Conservation (phyloP, 1,139 yeast genomes). For the Casaregolazyma suthepensis region DNA sequence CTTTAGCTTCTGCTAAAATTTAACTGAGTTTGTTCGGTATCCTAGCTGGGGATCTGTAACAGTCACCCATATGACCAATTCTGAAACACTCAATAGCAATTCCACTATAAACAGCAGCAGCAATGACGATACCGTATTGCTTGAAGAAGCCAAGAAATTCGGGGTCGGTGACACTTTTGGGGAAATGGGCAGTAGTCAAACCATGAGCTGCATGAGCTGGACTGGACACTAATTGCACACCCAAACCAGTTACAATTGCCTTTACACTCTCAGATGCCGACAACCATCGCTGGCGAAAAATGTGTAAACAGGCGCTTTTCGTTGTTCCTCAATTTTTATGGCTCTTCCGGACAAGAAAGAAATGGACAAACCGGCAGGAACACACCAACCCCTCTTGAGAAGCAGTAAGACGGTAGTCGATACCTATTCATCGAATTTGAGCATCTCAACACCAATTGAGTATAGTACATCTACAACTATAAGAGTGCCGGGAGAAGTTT, state of each 20-base stretch:
- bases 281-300: conserved; percentile 80
- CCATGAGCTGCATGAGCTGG: conserved; percentile 76
- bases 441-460: conserved; percentile 81
- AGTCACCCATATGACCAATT: conserved; percentile 90
- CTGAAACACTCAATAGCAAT: conserved; percentile 80
- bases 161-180: conserved; percentile 65
- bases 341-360: conserved; percentile 75
- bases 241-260: conserved; percentile 44
- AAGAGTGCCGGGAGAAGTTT: conserved; percentile 71
- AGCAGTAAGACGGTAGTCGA: conserved; percentile 84
- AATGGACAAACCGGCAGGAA: conserved; percentile 85
- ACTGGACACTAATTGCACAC: conserved; percentile 65
- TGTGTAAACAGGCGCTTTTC: conserved; percentile 51
- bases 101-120: conserved; percentile 86
- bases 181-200: conserved; percentile 79
- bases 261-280: conserved; percentile 74
- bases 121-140: conserved; percentile 70
- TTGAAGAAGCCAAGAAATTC: conserved; percentile 55
- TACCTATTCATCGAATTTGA: conserved; percentile 82
- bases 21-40: conserved; percentile 27
- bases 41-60: conserved; percentile 43
- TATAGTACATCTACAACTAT: conserved; percentile 92
- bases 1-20: conserved; percentile 6
- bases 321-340: conserved; percentile 47
- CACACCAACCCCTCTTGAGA: conserved; percentile 96